Percentiles rank a stretch among this genome's conserved stretches.
Evolutionary conservation across 2,329 filamentous ascomycete species (phyloP).

Genomic region (Exophiala xenobiotica): DNA sequence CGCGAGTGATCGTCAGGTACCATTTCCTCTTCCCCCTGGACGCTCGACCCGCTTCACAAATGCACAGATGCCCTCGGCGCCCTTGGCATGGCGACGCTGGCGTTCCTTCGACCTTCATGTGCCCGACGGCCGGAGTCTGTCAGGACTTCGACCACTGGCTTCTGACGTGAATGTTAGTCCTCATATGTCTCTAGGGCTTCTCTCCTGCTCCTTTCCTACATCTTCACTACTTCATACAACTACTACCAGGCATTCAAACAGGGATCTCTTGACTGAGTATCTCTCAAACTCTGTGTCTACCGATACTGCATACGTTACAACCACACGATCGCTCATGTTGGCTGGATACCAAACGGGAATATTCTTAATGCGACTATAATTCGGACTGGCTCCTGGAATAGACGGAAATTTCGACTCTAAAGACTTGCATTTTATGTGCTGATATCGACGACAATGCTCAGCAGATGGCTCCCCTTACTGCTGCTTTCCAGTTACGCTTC

Average conservation of each 20-base stretch:
- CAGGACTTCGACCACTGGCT: not conserved
- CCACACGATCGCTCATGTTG: conserved; percentile 8
- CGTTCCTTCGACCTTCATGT: not conserved
- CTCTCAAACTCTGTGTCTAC: conserved; percentile 6
- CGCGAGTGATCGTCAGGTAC: conserved; percentile 25
- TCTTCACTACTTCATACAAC: conserved; percentile 3
- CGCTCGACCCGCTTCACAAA: not conserved
- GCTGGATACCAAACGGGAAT: conserved; percentile 16
- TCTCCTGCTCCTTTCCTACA: not conserved
- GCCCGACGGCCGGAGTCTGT: not conserved
- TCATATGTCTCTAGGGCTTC: not conserved
- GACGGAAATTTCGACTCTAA: not conserved
- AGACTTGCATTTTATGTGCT: not conserved
- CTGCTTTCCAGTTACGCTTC: conserved; percentile 29
- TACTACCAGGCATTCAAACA: not conserved
- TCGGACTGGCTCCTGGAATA: conserved; percentile 21
- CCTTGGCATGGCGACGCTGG: not conserved
- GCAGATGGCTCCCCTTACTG: conserved; percentile 28
- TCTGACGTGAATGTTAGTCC: not conserved
- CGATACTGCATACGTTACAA: conserved; percentile 5
- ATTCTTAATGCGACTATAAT: conserved; percentile 8
- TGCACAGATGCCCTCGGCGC: not conserved
- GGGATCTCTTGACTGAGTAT: conserved; percentile 32
- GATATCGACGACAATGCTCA: conserved; percentile 25
- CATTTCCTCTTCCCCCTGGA: not conserved